Evolutionary conservation across 106 monocot species (phyloP).

Genomic region (Alisma plantagoaquatica): DNA sequence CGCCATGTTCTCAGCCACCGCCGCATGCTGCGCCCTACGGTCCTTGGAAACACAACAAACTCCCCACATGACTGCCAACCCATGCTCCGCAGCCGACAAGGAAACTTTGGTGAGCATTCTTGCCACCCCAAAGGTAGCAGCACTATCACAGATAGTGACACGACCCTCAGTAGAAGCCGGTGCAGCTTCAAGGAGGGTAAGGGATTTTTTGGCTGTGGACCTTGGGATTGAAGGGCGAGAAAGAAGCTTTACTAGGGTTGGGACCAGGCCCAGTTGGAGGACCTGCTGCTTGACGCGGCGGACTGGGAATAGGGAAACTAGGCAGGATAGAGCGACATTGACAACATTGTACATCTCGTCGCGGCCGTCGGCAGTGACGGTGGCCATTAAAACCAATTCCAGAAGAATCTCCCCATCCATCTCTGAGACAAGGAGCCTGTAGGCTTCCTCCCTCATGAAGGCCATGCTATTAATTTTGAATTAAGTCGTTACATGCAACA

Average conservation of each 20-base stretch:
- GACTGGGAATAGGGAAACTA: neutral
- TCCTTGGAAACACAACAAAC: neutral
- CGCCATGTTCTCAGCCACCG: neutral
- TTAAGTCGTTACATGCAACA: no score
- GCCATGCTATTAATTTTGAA: no score
- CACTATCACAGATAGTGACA: constrained; percentile 16
- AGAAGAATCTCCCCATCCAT: constrained; percentile 2
- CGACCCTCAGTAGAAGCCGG: constrained; percentile 15
- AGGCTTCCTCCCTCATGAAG: neutral
- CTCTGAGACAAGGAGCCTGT: neutral
- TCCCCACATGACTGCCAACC: neutral
- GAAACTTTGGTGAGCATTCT: neutral
- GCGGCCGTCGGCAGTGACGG: no score
- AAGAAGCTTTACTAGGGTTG: constrained; percentile 5
- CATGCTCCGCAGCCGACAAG: neutral
- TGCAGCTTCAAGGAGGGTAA: constrained; percentile 11
- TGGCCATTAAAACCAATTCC: neutral
- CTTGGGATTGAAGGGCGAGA: no score
- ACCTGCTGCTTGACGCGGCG: constrained; percentile 7
- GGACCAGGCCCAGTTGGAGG: constrained; percentile 1
- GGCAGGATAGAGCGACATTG: constrained; percentile 8
- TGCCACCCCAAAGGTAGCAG: no score
- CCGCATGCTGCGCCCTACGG: neutral
- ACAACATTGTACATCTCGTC: no score
- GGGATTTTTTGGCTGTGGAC: no score